Evolutionary conservation across 2,329 filamentous ascomycete species (phyloP).

Genomic region (Delphinella strobiligena): DNA sequence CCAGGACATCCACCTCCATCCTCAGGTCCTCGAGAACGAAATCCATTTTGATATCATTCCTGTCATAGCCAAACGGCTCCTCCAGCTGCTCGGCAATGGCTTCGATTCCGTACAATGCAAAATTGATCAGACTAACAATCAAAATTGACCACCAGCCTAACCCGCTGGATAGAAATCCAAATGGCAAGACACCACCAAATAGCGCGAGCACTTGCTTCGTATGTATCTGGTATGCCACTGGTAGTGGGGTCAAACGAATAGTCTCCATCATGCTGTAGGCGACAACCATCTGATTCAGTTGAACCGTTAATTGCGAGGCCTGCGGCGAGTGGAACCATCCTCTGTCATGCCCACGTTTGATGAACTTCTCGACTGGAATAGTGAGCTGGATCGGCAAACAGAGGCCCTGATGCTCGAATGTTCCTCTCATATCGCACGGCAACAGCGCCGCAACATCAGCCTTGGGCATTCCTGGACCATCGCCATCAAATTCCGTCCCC

Average conservation of each 20-base stretch:
- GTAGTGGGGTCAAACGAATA: conserved; percentile 51
- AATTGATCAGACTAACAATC: conserved; percentile 47
- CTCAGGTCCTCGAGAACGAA: conserved; percentile 50
- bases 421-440: conserved; percentile 7
- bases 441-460: conserved; percentile 3
- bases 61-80: conserved; percentile 54
- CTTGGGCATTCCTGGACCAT: conserved; percentile 4
- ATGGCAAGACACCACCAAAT: conserved; percentile 49
- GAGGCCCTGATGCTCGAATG: conserved; percentile 46
- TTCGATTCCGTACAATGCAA: conserved; percentile 53
- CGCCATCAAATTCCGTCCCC: conserved; percentile 3
- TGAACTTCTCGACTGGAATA: conserved; percentile 48
- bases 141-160: conserved; percentile 52
- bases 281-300: conserved; percentile 44
- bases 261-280: conserved; percentile 54
- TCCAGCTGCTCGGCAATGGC: conserved; percentile 52
- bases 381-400: conserved; percentile 49
- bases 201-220: conserved; percentile 52
- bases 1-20: conserved; percentile 8
- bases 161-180: conserved; percentile 50
- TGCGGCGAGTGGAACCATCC: conserved; percentile 50
- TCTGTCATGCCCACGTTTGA: conserved; percentile 42
- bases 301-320: conserved; percentile 44
- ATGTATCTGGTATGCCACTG: conserved; percentile 54
- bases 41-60: conserved; percentile 58